Evolutionary conservation across 805 yeast species (phyloP).

Genomic region (Wickerhamiella sergipiensis): DNA sequence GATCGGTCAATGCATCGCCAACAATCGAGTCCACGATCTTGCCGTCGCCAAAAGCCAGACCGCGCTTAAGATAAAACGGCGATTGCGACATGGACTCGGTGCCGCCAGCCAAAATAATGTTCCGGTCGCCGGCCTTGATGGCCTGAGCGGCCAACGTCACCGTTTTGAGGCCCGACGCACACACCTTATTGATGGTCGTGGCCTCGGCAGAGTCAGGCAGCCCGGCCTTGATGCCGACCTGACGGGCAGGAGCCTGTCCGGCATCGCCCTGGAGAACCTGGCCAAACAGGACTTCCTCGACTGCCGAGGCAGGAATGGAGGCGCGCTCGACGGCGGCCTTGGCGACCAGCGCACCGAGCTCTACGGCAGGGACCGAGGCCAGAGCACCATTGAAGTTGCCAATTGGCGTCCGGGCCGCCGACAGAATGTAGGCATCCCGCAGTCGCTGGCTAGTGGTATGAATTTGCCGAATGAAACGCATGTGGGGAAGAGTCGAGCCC

Average conservation of each 20-base stretch:
- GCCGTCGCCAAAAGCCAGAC: slow-evolving; percentile 40
- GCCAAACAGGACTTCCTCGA: slow-evolving; percentile 84
- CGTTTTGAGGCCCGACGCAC: slow-evolving; percentile 90
- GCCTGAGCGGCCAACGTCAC: slow-evolving; percentile 79
- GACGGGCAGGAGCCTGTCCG: slow-evolving; percentile 97
- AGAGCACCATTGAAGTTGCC: slow-evolving; percentile 84
- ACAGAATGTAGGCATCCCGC: slow-evolving; percentile 45
- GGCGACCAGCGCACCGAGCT: slow-evolving; percentile 79
- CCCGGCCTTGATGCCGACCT: slow-evolving; percentile 82
- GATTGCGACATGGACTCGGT: slow-evolving; percentile 92
- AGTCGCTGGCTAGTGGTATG: not conserved
- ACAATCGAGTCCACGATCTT: slow-evolving; percentile 46
- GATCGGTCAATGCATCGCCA: slow-evolving; percentile 82
- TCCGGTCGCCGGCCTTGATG: slow-evolving; percentile 70
- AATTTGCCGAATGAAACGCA: not conserved
- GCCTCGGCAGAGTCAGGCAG: slow-evolving; percentile 70
- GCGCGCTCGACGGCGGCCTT: slow-evolving; percentile 75
- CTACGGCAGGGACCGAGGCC: slow-evolving; percentile 55
- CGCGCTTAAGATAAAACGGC: slow-evolving; percentile 76
- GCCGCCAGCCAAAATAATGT: slow-evolving; percentile 86
- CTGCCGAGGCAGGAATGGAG: slow-evolving; percentile 48
- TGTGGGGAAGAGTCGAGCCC: not conserved
- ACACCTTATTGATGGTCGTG: slow-evolving; percentile 84
- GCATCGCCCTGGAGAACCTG: slow-evolving; percentile 81
- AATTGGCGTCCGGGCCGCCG: slow-evolving; percentile 85